Percentiles rank a stretch among this genome's conserved stretches.
Evolutionary conservation across 2,329 filamentous ascomycete species (phyloP).

Genomic region (Neofusicoccum kwambonambiense): DNA sequence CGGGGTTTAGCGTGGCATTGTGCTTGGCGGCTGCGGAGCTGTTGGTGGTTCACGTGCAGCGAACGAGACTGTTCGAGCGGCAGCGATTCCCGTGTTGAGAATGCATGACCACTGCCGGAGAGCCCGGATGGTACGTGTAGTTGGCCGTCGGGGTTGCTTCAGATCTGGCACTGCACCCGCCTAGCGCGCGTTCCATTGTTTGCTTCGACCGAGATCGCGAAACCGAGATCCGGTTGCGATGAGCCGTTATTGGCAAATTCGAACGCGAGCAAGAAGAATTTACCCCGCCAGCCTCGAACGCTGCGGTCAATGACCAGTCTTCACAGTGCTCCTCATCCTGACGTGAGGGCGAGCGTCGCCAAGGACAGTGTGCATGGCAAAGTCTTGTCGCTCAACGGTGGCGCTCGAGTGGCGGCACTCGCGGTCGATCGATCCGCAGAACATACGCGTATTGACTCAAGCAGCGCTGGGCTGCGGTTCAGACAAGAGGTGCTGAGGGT

Average conservation of each 20-base stretch:
- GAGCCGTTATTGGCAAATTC: not conserved
- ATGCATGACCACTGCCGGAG: not conserved
- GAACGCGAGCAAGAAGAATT: not conserved
- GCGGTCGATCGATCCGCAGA: conserved; percentile 5
- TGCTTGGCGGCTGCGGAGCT: not conserved
- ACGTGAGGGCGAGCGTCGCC: not conserved
- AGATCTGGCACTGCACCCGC: not conserved
- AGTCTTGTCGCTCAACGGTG: not conserved
- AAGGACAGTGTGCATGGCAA: not conserved
- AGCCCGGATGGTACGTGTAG: not conserved
- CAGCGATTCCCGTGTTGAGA: not conserved
- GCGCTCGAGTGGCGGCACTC: not conserved
- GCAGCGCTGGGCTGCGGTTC: not conserved
- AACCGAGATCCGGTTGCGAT: not conserved
- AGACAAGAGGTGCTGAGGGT: not conserved
- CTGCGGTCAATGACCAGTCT: not conserved
- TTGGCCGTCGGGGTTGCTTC: not conserved
- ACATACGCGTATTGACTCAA: not conserved
- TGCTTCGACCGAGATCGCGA: not conserved
- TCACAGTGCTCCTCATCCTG: not conserved
- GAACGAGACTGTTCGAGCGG: not conserved
- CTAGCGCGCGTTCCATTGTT: not conserved
- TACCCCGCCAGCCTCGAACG: not conserved
- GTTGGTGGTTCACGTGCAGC: not conserved
- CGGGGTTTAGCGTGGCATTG: not conserved